A percentile compares a stretch with the other conserved stretches of the same genome.
These are phyloP conservation scores for Cryptococcus sp. DNA, from an alignment of 1,284 basidiomycete species.

Conservation along the genomic window DNA sequence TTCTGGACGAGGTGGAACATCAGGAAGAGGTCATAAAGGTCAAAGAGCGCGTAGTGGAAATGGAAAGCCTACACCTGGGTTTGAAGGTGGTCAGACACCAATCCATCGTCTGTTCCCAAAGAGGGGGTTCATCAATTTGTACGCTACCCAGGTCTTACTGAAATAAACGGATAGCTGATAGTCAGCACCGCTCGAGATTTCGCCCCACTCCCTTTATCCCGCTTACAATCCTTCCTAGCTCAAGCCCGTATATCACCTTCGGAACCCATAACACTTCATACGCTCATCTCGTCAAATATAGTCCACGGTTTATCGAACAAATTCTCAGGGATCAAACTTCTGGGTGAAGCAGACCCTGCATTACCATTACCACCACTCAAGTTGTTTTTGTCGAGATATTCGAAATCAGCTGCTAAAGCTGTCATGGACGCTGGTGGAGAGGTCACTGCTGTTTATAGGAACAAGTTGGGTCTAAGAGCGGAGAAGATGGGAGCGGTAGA, in stretches of 20 bases:
- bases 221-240: constrained; percentile 87
- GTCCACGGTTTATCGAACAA: constrained; percentile 75
- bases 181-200: constrained; percentile 65
- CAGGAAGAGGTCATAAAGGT: constrained; percentile 92
- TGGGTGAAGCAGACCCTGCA: constrained; percentile 63
- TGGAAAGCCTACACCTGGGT: constrained; percentile 75
- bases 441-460: constrained; percentile 90
- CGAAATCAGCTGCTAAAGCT: constrained; percentile 76
- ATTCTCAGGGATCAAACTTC: constrained; percentile 72
- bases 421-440: constrained; percentile 78
- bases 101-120: constrained; percentile 90
- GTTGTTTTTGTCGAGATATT: constrained; percentile 79
- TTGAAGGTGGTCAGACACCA: constrained; percentile 95
- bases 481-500: constrained; percentile 54
- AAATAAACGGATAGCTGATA: neutral
- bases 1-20: constrained; percentile 83
- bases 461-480: constrained; percentile 68
- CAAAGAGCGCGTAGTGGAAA: constrained; percentile 89
- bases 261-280: constrained; percentile 80
- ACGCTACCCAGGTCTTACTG: constrained; percentile 41
- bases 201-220: constrained; percentile 80
- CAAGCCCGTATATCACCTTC: constrained; percentile 72
- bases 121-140: constrained; percentile 90
- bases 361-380: constrained; percentile 61
- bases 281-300: constrained; percentile 78